Evolutionary conservation across 805 yeast genomes (phyloP).

Genomic region (Ogataea neopini): DNA sequence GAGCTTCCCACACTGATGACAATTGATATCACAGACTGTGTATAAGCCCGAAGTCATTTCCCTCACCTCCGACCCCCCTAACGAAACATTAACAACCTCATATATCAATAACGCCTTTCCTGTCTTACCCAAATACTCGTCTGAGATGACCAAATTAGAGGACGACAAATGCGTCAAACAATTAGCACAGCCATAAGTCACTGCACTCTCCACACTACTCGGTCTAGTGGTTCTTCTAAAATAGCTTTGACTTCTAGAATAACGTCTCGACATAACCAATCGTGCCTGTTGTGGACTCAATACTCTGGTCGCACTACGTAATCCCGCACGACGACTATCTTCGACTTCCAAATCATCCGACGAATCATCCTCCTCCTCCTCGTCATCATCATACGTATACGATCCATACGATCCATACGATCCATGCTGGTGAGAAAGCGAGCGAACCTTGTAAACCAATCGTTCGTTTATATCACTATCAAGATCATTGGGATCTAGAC

Average conservation of each 20-base stretch:
- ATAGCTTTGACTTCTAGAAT: conserved; percentile 3
- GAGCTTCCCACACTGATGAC: conserved; percentile 53
- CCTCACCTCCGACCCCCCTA: conserved; percentile 25
- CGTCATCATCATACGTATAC: conserved; percentile 19
- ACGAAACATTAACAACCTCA: conserved; percentile 36
- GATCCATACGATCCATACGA: too few relatives aligned
- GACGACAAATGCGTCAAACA: conserved; percentile 35
- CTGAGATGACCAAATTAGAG: conserved; percentile 32
- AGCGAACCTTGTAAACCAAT: conserved; percentile 12
- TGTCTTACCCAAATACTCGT: conserved; percentile 51
- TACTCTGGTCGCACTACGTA: conserved; percentile 11
- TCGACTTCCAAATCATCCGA: background rate
- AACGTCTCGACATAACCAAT: conserved; percentile 2
- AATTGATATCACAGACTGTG: conserved; percentile 54
- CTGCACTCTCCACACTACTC: conserved; percentile 24
- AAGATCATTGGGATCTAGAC: conserved; percentile 37
- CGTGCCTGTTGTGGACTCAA: conserved; percentile 13
- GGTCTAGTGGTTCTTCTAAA: conserved; percentile 18
- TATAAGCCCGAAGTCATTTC: conserved; percentile 63
- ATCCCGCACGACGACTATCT: background rate
- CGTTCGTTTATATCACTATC: conserved; percentile 17
- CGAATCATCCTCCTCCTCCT: conserved; percentile 14
- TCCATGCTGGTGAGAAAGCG: conserved; percentile 15
- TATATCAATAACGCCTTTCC: conserved; percentile 61
- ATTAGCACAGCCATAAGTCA: conserved; percentile 30